Evolutionary conservation across 1,284 basidiomycete genomes (phyloP).

Genomic region (Phlebopus sp.): DNA sequence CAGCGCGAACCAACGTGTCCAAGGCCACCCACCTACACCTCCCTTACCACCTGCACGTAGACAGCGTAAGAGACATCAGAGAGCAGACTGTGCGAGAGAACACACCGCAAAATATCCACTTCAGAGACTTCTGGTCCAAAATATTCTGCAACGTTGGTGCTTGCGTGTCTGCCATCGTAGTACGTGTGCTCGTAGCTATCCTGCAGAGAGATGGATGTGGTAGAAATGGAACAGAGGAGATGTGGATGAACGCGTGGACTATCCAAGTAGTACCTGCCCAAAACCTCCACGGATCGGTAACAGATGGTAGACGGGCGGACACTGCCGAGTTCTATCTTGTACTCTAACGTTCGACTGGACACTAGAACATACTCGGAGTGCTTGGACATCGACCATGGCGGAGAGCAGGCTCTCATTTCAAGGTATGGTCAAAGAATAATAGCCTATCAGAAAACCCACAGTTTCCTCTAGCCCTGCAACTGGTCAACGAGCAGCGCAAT

Average conservation of each 20-base stretch:
- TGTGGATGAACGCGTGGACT: constrained; percentile 15
- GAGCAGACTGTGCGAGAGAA: constrained; percentile 17
- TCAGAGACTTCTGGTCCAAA: constrained; percentile 83
- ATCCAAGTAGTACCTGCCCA: background rate
- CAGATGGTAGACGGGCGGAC: background rate
- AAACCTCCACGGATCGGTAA: background rate
- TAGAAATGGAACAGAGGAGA: constrained; percentile 5
- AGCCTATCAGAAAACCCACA: constrained; percentile 4
- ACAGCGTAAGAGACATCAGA: constrained; percentile 9
- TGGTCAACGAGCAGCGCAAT: constrained; percentile 86
- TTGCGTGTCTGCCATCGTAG: constrained; percentile 55
- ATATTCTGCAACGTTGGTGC: constrained; percentile 87
- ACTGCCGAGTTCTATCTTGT: constrained; percentile 24
- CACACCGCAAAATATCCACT: constrained; percentile 95
- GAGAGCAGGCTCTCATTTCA: constrained; percentile 32
- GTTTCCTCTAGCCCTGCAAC: constrained; percentile 60
- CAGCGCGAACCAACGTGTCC: background rate
- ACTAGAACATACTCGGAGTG: background rate
- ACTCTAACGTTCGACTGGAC: constrained; percentile 24
- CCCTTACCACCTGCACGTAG: constrained; percentile 79
- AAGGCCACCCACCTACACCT: constrained; percentile 73
- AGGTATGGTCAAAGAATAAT: constrained; percentile 28
- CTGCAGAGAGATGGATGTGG: constrained; percentile 1
- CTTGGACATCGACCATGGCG: constrained; percentile 19
- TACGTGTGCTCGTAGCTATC: constrained; percentile 5